phyloP scores from a whole-genome alignment of 2,329 filamentous ascomycete genomes.

The Pleurostoma richardsiae region DNA sequence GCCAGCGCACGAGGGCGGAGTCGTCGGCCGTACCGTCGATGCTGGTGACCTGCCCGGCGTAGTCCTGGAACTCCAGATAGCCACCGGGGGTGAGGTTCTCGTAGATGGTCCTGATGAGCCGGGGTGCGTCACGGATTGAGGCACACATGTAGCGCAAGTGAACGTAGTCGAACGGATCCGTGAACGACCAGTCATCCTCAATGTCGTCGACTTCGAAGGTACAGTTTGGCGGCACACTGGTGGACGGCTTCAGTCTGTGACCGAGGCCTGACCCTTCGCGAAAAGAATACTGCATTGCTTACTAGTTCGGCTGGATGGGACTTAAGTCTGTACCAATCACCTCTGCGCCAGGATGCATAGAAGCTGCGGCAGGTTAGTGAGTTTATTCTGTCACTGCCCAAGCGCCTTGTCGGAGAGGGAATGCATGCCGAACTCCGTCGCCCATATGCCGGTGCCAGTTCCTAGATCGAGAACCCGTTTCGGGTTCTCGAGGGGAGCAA shows the following conservation, averaged over 20 bases:
- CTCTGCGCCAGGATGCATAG: constrained; percentile 13
- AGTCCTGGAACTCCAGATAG: constrained; percentile 15
- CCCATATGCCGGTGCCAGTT: constrained; percentile 20
- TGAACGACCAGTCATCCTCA: constrained; percentile 15
- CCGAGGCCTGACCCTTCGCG: too few relatives aligned
- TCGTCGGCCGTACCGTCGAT: constrained; percentile 12
- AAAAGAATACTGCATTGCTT: neutral
- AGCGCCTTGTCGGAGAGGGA: too few relatives aligned
- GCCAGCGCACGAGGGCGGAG: constrained; percentile 14
- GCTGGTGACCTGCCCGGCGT: constrained; percentile 10
- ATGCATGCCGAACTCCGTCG: constrained; percentile 14
- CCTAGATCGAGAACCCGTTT: constrained; percentile 18
- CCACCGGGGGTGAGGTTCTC: constrained; percentile 16
- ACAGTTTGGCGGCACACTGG: constrained; percentile 17
- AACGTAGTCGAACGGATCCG: constrained; percentile 15
- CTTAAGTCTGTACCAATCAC: constrained; percentile 16
- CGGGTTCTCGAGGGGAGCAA: constrained; percentile 11
- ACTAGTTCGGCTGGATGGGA: constrained; percentile 16
- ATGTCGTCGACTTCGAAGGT: constrained; percentile 17
- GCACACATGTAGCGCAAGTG: constrained; percentile 14
- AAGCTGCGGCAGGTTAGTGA: neutral
- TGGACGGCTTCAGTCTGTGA: too few relatives aligned
- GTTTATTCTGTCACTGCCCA: neutral
- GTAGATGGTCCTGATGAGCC: constrained; percentile 9
- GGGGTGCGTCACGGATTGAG: constrained; percentile 9